Evolutionary conservation across 139 green algal genomes (phyloP), one percentile per base, ranked within the genome.

Genomic region (Chlorella sp.): DNA sequence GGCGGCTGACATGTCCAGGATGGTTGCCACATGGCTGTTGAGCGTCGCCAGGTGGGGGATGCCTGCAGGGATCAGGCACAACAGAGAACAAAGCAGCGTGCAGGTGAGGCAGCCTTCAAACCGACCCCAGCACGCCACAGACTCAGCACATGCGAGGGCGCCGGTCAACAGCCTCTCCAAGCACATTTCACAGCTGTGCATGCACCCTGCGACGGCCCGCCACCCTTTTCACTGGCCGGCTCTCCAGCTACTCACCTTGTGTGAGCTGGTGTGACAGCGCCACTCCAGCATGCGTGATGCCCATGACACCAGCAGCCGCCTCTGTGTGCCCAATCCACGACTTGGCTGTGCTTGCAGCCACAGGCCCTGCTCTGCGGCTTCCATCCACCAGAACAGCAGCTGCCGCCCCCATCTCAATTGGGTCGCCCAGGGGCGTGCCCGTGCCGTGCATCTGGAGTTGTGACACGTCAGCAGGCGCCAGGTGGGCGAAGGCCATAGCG

Each of bases 341-440:
- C 91, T 98, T 94, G 30, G 89, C 89, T 16, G 89, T 98, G 85
- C 78, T 87, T 34, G 85, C 91, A 19, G 88, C 64, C n/a, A 94
- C 28, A 0, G 76, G 83, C 21, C 94, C 88, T 0, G 88, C 89
- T 36, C 89, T 24, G 30, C 40, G 21, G 37, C 3, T 22, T 83
- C 86, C 93, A 30, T 96, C 93, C 0, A 94, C 77, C 69, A 98
- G 37, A 22, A 93, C 85, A 1, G 96, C 86, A 18, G 91, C 91
- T 1, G 83, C 83, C 0, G 86, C 88, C 3, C 89, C 90, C 69
- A 91, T 48, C 75, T 94, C 90, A 37, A 99, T 98, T 79, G 97
- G 96, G 88, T 99, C 97, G 18, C 97, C 95, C 73, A 98, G 95
- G 12, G 94, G 83, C 0, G 96, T 98, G 76, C 96, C 96, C 22